Evolutionary conservation across 345 rosid genomes (phyloP), one percentile per base, ranked within the genome.

Genomic region (Salix udensis): DNA sequence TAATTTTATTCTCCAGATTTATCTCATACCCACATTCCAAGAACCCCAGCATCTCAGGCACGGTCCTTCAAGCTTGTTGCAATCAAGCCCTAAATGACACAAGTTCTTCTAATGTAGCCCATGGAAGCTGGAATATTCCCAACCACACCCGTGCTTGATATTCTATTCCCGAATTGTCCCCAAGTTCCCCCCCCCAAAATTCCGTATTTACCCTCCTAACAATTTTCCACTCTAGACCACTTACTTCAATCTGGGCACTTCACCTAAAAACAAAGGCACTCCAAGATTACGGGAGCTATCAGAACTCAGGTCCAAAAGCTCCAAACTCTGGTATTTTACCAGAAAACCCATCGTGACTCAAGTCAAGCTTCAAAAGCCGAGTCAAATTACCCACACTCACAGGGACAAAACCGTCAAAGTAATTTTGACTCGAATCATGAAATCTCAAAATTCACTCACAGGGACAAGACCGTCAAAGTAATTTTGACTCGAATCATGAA

Each of bases 1-100:
- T 82, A 5, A 86, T 91, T 74, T 90, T 91, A 83, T 90, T 88
- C 83, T 90, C 90, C 79, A 90, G 79, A 76, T 90, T 87, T 80
- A 90, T 88, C 79, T 90, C 92, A 7, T 70, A 67, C 0, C 55
- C 83, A 66, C 72, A 83, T 3, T 86, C 84, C 74, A 87, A 40
- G 53, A 65, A 34, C 11, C 86, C 89, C 26, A 91, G 71, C 80
- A 87, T 89, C 65, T 78, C 74, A n/a, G n/a, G n/a, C n/a, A n/a
- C n/a, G n/a, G n/a, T n/a, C n/a, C n/a, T n/a, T n/a, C n/a, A n/a
- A n/a, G n/a, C n/a, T n/a, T n/a, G n/a, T n/a, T n/a, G n/a, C n/a
- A 83, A 39, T 91, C 92, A 7, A 90, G 90, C 34, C 89, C 82
- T 28, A 91, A 62, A 74, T 80, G 88, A 72, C 44, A 90, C 31